Base-by-base conservation (phyloP, 169 alveolate species). In the Eimeria maxima region DNA sequence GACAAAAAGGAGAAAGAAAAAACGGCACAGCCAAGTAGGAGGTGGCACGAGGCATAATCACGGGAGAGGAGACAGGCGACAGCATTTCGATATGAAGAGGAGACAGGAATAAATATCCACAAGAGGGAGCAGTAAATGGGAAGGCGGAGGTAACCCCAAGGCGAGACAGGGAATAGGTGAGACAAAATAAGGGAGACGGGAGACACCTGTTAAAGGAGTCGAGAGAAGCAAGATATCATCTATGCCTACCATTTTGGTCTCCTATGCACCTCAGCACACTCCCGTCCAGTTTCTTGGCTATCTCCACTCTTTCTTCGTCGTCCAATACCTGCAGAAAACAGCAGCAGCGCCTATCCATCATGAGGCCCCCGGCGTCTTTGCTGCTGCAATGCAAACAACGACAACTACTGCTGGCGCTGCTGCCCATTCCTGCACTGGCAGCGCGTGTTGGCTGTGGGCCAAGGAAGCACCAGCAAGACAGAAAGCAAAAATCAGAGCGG, bases 211-310 rank as follows among this genome's bases (percentile, higher is more conserved):
- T 50, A 5, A 11, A 50, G 55, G 50, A 33, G 44, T 8, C 13
- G 63, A 80, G 71, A 44, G n/a, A 38, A 38, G 60, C n/a, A n/a
- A 24, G 87, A 76, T 22, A 50, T 24, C 1, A 80, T 3, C 90
- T 8, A 6, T 8, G 63, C 91, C 45, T 57, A 93, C 97, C 97
- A 88, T 97, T 95, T 94, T 97, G 97, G 91, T 97, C 97, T n/a
- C 96, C 97, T n/a, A 97, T 93, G 96, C 97, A 97, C 55, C 95
- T 89, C 57, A 97, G 38, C 60, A 97, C 97, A 57, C 90, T 97
- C 53, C 96, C 96, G 60, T 97, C 93, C 74, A 97, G 89, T 81
- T 95, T 97, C 16, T 88, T 95, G 10, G 96, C 96, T 57, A 97
- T 53, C 27, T 86, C 73, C 53, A 96, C 97, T 67, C 95, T 95